A percentile compares a stretch with the other conserved stretches of the same genome.
phyloP scores from a whole-genome alignment of 2,329 filamentous ascomycete species.

The Sphaerulina vaccinii region DNA sequence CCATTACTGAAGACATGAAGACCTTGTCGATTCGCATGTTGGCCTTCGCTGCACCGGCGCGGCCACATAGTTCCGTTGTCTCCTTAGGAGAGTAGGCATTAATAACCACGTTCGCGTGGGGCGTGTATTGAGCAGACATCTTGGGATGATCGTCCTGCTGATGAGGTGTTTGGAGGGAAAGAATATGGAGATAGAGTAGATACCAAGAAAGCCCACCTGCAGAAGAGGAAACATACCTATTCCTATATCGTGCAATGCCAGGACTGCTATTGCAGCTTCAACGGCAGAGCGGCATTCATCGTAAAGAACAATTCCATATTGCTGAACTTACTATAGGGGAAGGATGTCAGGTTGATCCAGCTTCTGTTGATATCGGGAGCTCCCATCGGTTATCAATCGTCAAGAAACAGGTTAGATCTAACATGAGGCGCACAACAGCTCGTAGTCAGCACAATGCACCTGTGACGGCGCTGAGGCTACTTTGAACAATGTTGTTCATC shows the following conservation, averaged over 20 bases:
- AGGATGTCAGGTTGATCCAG: neutral
- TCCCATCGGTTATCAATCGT: neutral
- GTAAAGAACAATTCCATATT: neutral
- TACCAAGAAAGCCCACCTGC: too few species aligned
- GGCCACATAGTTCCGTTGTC: constrained; percentile 51
- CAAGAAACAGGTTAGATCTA: neutral
- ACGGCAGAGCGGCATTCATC: neutral
- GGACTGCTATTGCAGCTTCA: neutral
- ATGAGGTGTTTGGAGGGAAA: too few species aligned
- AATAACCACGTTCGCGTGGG: constrained; percentile 17
- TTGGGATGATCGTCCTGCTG: neutral
- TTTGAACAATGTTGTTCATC: too few species aligned
- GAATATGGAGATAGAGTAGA: too few species aligned
- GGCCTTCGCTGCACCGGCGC: constrained; percentile 52
- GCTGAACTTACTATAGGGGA: neutral
- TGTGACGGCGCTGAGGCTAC: neutral
- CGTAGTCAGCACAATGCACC: too few species aligned
- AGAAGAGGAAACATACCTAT: neutral
- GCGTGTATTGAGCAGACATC: constrained; percentile 2
- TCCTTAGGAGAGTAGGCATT: constrained; percentile 35
- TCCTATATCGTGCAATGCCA: neutral
- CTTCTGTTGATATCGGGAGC: neutral
- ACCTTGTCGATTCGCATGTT: constrained; percentile 55
- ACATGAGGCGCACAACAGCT: neutral
- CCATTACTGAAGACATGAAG: constrained; percentile 53